Conservation (phyloP, 2,329 filamentous ascomycete genomes). For the Exophiala spinifera region DNA sequence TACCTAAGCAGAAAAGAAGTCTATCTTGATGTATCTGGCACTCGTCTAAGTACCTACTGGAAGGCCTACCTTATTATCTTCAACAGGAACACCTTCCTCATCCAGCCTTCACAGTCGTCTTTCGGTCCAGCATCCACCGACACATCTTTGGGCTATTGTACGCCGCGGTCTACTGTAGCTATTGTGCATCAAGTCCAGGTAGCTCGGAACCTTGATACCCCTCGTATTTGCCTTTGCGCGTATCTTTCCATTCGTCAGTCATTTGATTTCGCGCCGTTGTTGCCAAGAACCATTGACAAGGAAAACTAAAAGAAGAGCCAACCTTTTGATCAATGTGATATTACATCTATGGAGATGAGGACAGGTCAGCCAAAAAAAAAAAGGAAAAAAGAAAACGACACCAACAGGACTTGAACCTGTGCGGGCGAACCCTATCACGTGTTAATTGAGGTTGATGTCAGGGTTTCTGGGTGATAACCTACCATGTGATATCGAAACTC, state of each 20-base stretch:
- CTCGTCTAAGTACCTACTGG: not conserved
- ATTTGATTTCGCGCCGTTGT: no score
- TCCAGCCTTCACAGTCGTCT: conserved; percentile 11
- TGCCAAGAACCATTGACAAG: no score
- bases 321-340: no score
- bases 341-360: no score
- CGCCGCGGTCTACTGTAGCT: conserved; percentile 19
- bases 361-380: no score
- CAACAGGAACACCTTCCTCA: conserved; percentile 14
- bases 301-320: no score
- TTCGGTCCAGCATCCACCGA: conserved; percentile 17
- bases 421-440: not conserved
- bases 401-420: conserved; percentile 1
- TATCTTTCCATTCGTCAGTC: no score
- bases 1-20: no score
- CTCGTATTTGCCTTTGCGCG: conserved; percentile 8
- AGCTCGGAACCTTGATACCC: conserved; percentile 14
- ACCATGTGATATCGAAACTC: no score
- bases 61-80: conserved; percentile 13
- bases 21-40: no score
- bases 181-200: conserved; percentile 20
- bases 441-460: no score
- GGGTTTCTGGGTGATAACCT: no score
- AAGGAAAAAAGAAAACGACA: not conserved
- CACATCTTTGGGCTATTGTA: conserved; percentile 18